Evolutionary conservation across 306 rosid genomes (phyloP).

Genomic region (Parietaria judaica): DNA sequence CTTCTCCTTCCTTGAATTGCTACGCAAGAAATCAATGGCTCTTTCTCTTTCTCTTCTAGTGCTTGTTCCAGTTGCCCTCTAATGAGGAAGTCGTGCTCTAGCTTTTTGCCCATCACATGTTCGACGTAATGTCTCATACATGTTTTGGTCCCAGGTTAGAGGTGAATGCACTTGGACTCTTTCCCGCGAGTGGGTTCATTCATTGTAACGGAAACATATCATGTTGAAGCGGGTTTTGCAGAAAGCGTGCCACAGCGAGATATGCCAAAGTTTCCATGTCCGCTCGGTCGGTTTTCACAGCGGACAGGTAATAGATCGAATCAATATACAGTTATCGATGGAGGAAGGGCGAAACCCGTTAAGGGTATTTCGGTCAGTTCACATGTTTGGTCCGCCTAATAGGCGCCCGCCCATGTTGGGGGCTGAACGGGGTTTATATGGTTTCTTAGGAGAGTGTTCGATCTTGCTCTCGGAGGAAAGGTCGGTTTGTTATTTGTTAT

Average conservation of each 20-base stretch:
- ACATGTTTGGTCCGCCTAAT: too few species aligned
- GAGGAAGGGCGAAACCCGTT: too few species aligned
- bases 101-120: slow-evolving; percentile 9
- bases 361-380: too few species aligned
- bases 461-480: too few species aligned
- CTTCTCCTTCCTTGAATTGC: too few species aligned
- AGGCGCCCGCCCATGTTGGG: too few species aligned
- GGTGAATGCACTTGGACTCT: background rate
- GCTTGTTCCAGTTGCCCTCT: background rate
- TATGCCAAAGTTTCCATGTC: slow-evolving; percentile 29
- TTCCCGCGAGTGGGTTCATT: slow-evolving; percentile 2
- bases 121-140: slow-evolving; percentile 6
- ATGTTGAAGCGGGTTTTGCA: slow-evolving; percentile 60
- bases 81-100: background rate
- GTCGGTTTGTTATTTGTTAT: too few species aligned
- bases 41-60: too few species aligned
- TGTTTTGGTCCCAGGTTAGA: background rate
- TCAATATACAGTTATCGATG: background rate
- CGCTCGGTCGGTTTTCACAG: slow-evolving; percentile 41
- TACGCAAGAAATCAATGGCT: too few species aligned
- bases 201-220: background rate
- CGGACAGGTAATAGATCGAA: slow-evolving; percentile 40
- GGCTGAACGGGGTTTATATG: too few species aligned
- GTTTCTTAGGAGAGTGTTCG: too few species aligned
- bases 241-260: slow-evolving; percentile 32